A percentile compares a stretch with the other conserved stretches of the same genome.
Conservation (phyloP, 1,284 basidiomycete species). For the Mycena sp. region DNA sequence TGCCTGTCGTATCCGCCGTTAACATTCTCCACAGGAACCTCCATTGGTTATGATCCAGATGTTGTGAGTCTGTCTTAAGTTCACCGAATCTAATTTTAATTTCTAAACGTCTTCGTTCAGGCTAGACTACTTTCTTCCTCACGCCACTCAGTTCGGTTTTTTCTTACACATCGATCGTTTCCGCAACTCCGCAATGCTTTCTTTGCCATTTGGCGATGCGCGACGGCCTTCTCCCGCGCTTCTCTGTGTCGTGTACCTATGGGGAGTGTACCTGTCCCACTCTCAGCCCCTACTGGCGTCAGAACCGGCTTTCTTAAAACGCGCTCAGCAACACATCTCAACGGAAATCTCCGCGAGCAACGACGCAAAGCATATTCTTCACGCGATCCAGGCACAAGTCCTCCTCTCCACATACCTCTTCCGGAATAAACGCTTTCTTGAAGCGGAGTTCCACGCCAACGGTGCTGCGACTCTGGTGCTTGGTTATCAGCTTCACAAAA, state of each 20-base stretch:
- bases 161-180: slow-evolving; percentile 1
- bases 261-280: slow-evolving; percentile 55
- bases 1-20: no score
- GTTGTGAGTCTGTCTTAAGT: background rate
- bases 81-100: background rate
- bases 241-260: slow-evolving; percentile 57
- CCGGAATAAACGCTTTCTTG: slow-evolving; percentile 52
- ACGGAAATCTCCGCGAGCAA: slow-evolving; percentile 42
- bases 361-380: slow-evolving; percentile 53
- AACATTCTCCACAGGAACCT: background rate
- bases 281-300: slow-evolving; percentile 41
- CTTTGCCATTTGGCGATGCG: background rate
- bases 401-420: slow-evolving; percentile 66
- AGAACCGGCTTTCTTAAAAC: slow-evolving; percentile 50
- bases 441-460: slow-evolving; percentile 54
- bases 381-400: slow-evolving; percentile 65
- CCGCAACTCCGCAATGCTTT: background rate
- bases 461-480: slow-evolving; percentile 52
- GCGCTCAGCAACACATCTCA: slow-evolving; percentile 54
- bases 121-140: background rate
- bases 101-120: background rate
- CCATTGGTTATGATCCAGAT: background rate
- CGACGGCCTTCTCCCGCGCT: slow-evolving; percentile 54
- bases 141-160: slow-evolving; percentile 13
- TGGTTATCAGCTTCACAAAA: slow-evolving; percentile 51